A percentile compares a stretch with the other conserved stretches of the same genome.
Evolutionary conservation across 306 rosid species (phyloP).

Genomic region (Quercus dentata): DNA sequence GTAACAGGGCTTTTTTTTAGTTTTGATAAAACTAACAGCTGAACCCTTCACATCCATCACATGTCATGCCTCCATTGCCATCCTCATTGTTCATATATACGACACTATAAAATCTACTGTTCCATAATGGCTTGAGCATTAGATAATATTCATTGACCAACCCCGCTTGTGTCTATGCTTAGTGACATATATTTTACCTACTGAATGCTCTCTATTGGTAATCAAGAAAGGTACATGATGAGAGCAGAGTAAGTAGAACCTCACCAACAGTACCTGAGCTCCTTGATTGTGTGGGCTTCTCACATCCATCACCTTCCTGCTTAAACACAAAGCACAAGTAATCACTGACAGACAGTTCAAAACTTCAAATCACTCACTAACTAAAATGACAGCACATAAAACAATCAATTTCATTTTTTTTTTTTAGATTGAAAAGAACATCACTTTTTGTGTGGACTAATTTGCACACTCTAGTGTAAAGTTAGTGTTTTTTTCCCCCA

Average conservation of each 20-base stretch:
- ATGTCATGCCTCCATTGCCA: background rate
- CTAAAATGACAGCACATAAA: background rate
- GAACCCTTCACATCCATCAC: background rate
- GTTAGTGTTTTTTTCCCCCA: too few species aligned
- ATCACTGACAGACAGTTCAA: too few species aligned
- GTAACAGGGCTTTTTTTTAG: background rate
- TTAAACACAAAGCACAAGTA: conserved; percentile 27
- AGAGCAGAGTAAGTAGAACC: conserved; percentile 24
- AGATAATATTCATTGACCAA: background rate
- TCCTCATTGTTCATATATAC: background rate
- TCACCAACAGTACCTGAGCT: conserved; percentile 42
- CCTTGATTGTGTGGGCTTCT: conserved; percentile 33
- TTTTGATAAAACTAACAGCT: background rate
- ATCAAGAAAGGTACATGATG: background rate
- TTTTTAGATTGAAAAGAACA: too few species aligned
- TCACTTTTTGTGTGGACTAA: background rate
- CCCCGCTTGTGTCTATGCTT: too few species aligned
- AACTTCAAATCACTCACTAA: background rate
- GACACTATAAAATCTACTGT: background rate
- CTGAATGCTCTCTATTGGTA: background rate
- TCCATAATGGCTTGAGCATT: background rate
- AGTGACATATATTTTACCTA: too few species aligned
- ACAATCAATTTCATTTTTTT: background rate
- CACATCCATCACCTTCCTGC: conserved; percentile 47
- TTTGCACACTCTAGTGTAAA: background rate